Base-by-base conservation (phyloP, 441 rosid genomes). In the Dalechampia spathulata region DNA sequence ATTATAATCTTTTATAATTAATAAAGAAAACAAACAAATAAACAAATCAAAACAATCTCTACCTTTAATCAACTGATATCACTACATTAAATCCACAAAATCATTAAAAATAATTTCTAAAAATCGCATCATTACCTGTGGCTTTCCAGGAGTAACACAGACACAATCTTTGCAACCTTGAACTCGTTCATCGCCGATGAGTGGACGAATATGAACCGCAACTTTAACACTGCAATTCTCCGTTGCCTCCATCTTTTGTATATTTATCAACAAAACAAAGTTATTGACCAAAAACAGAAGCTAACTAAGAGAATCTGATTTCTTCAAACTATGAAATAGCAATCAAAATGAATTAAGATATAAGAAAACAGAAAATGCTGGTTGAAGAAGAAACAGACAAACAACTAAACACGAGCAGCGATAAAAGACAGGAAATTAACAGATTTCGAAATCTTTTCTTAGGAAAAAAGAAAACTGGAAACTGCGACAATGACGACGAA, bases 161-260 rank as follows among this genome's bases (percentile, higher is more conserved):
- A 85, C 92, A 42, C 99, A 94, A 61, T 94, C 98, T 71, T 87
- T 77, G 69, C 96, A 94, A 12, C 99, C 95, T 66, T 86, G 95
- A 52, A 84, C 73, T 58, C 72, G 73, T 73, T 94, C 99, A 48
- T 90, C 96, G 19, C 81, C 88, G 63, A 94, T 87, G 45, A 94
- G 87, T n/a, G 99, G 99, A 58, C 99, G 78, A 21, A 90, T 64
- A 56, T 90, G 98, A 56, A 94, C 88, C 15, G 99, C 90, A 55
- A 94, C 99, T 61, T 90, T 94, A 22, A 94, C 98, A 49, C 88
- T 87, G 37, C 99, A 94, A 68, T 86, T 83, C 81, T 82, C 96
- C 10, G 76, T 71, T 21, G 68, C 60, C 28, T 48, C 63, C 63
- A 49, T 58, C 32, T 34, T 36, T 23, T 2, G 5, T 5, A 2